A percentile compares a stretch with the other conserved stretches of the same genome.
Conservation (phyloP, 1,284 basidiomycete species). For the Puccinia novopanici region DNA sequence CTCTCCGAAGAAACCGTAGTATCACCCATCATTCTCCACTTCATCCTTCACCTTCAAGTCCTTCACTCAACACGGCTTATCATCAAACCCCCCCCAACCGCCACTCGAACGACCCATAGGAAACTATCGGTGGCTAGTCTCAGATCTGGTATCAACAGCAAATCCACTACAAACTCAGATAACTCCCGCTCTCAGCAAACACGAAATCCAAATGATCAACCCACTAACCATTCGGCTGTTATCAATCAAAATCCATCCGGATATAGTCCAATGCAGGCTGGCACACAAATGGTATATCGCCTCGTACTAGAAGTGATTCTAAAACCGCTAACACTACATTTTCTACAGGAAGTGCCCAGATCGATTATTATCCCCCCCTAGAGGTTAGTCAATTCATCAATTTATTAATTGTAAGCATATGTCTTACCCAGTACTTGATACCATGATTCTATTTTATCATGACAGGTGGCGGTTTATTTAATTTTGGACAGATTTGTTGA, state of each 20-base stretch:
- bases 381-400: constrained; percentile 16
- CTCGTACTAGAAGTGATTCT: constrained; percentile 34
- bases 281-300: constrained; percentile 25
- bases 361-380: constrained; percentile 36
- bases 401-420: neutral
- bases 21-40: constrained; percentile 1
- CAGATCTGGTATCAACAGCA: neutral
- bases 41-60: constrained; percentile 26
- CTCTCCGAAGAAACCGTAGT: neutral
- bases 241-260: constrained; percentile 14
- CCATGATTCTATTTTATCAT: neutral
- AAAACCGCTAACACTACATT: constrained; percentile 25
- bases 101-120: constrained; percentile 16
- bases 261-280: constrained; percentile 4
- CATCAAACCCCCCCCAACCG: neutral
- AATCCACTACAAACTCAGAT: constrained; percentile 15
- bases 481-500: constrained; percentile 52
- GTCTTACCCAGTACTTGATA: too few relatives aligned
- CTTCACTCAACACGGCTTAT: constrained; percentile 3
- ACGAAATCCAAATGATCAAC: constrained; percentile 7
- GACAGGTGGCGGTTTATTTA: constrained; percentile 50
- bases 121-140: constrained; percentile 36
- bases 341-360: constrained; percentile 8
- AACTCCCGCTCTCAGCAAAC: constrained; percentile 10
- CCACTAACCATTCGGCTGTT: neutral